Conservation (phyloP, 2,329 filamentous ascomycete genomes). For the Diaporthe aspalathi region DNA sequence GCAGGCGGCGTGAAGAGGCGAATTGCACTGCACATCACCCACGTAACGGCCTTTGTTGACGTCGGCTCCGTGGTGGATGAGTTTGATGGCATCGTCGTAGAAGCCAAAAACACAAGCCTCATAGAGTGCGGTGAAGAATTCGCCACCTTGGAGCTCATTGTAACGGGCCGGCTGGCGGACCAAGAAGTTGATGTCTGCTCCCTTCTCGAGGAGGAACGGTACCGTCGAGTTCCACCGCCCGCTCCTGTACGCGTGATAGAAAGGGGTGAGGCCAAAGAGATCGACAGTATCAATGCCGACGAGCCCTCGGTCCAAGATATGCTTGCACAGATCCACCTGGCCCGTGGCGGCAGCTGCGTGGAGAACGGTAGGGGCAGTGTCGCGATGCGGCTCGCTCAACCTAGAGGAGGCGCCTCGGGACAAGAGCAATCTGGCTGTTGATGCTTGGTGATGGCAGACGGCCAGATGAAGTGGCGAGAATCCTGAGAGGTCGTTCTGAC, state of each 20-base stretch:
- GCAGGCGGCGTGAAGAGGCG: constrained; percentile 25
- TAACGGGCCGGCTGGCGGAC: background rate
- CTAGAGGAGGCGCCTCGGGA: constrained; percentile 40
- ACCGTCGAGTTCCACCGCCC: constrained; percentile 44
- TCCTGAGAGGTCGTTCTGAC: background rate
- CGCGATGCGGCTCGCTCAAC: constrained; percentile 40
- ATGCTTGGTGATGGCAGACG: constrained; percentile 43
- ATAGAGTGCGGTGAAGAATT: constrained; percentile 10
- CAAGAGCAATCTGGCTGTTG: constrained; percentile 44
- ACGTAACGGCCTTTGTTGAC: constrained; percentile 15
- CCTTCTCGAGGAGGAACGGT: constrained; percentile 43
- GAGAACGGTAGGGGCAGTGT: constrained; percentile 41
- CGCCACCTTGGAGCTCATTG: background rate
- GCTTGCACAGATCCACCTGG: constrained; percentile 40
- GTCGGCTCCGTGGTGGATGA: constrained; percentile 29
- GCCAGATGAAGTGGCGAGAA: constrained; percentile 46
- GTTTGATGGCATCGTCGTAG: constrained; percentile 26
- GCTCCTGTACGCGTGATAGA: constrained; percentile 46
- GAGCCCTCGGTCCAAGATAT: constrained; percentile 41
- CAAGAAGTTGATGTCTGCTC: constrained; percentile 43
- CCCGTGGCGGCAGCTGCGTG: constrained; percentile 45
- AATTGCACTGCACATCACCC: background rate
- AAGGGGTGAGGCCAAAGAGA: constrained; percentile 42
- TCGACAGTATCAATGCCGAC: constrained; percentile 43
- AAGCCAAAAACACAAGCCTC: constrained; percentile 19